Conservation (phyloP, 129 eudicot species). For the Artemisia argyi region DNA sequence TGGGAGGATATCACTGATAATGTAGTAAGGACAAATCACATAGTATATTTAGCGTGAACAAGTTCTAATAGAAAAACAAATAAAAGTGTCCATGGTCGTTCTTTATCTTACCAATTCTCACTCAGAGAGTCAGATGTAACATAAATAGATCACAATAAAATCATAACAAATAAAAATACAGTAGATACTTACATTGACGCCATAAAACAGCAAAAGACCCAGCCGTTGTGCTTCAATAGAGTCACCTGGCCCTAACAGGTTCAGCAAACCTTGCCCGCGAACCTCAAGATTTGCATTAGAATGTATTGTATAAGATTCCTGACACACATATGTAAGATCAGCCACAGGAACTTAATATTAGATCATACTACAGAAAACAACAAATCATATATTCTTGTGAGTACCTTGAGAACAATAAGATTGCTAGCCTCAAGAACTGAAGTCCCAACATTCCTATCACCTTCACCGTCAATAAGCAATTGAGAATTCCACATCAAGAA, state of each 20-base stretch:
- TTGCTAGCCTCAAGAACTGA: too few relatives aligned
- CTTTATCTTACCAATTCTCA: neutral
- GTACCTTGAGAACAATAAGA: too few relatives aligned
- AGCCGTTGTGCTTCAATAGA: slow-evolving; percentile 85
- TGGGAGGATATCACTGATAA: neutral
- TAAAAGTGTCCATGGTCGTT: slow-evolving; percentile 10
- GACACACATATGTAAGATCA: slow-evolving; percentile 25
- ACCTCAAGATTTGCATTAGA: slow-evolving; percentile 92
- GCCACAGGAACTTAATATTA: neutral
- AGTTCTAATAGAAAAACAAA: neutral
- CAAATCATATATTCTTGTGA: neutral
- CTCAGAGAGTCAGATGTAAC: too few relatives aligned
- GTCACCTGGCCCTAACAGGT: slow-evolving; percentile 94
- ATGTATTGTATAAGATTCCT: slow-evolving; percentile 85
- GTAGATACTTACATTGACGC: slow-evolving; percentile 65
- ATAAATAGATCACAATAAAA: slow-evolving; percentile 11
- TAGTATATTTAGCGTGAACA: neutral
- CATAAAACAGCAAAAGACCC: slow-evolving; percentile 78
- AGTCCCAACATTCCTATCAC: too few relatives aligned
- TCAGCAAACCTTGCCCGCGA: slow-evolving; percentile 36
- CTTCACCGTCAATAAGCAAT: too few relatives aligned
- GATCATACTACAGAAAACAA: slow-evolving; percentile 9
- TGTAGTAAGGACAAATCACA: neutral
- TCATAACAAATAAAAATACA: neutral
- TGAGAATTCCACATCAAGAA: too few relatives aligned